Evolutionary conservation across 257 asterid species (phyloP).

Genomic region (Nicotiana otophora): DNA sequence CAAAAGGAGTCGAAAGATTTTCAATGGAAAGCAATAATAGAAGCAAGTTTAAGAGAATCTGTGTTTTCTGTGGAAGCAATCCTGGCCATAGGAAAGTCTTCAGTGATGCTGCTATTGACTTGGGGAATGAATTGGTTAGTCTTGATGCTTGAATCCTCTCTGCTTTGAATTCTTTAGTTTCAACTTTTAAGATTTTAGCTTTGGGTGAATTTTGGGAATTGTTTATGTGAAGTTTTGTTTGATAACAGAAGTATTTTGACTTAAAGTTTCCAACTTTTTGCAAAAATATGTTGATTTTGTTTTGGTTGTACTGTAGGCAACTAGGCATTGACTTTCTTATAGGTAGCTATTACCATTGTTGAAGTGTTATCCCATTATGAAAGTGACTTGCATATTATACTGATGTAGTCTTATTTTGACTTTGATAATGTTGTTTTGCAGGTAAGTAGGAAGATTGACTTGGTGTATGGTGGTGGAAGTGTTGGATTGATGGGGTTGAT

Average conservation of each 20-base stretch:
- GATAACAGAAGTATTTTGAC: neutral
- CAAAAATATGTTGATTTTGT: neutral
- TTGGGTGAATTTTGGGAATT: neutral
- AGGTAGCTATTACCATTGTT: neutral
- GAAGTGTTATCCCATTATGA: neutral
- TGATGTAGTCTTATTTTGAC: neutral
- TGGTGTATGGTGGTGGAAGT: slow-evolving; percentile 99
- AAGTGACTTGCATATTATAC: neutral
- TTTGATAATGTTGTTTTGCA: slow-evolving; percentile 26
- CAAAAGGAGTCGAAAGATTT: slow-evolving; percentile 1
- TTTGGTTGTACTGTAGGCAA: neutral
- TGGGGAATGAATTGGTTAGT: slow-evolving; percentile 94
- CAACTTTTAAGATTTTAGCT: neutral
- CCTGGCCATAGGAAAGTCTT: slow-evolving; percentile 86
- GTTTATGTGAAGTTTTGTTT: neutral
- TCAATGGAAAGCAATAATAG: slow-evolving; percentile 55
- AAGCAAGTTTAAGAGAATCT: slow-evolving; percentile 76
- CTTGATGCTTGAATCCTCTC: neutral
- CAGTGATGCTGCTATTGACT: slow-evolving; percentile 94
- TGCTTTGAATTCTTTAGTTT: neutral
- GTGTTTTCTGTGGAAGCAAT: slow-evolving; percentile 96
- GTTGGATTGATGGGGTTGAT: slow-evolving; percentile 92
- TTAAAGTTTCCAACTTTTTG: neutral
- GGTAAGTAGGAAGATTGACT: slow-evolving; percentile 80
- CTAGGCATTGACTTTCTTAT: neutral